Evolutionary conservation across 306 rosid genomes (phyloP), one percentile per base, ranked within the genome.

Genomic region (Cicer arietinum): DNA sequence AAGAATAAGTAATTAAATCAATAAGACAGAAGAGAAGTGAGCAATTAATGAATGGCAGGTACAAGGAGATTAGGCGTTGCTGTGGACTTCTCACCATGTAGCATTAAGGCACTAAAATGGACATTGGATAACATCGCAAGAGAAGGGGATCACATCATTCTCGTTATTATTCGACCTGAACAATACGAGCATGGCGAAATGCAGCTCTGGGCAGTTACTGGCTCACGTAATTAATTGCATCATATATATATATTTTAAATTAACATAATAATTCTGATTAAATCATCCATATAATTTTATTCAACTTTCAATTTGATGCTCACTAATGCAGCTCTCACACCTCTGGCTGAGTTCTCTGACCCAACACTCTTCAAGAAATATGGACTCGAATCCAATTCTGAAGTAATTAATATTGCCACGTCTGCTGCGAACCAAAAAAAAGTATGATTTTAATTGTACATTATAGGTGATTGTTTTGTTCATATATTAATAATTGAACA

Each of bases 31-130:
- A 17, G 39, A 14, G 63, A 60, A 48, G 25, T 10, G 7, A 56
- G 43, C 12, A 41, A 57, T 3, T 2, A 60, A 60, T 12, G 10
- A 67, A 82, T 81, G 87, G 63, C 76, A 51, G 40, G 61, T 48
- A 67, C 30, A 3, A 84, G 92, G 56, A 89, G 90, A 88, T 51
- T 92, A 1, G 99, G 96, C 10, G 92, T 94, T 77, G 99, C 96
- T 0, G 72, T 94, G 47, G 99, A 94, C 86, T 94, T 92, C 93
- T 94, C 99, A 1, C 59, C 84, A 1, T 92, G 96, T 77, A 89
- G 97, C 90, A 63, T 41, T 50, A 81, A 60, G 50, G 96, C 99
- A 2, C 85, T 94, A 6, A 63, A 71, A 67, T 94, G 99, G 99
- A 75, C 96, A 1, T 69, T 92, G 53, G 97, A 94, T 64, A 92